Conservation (phyloP, 225 moss, liverwort and hornwort genomes). For the Antitrichia curtipendula region DNA sequence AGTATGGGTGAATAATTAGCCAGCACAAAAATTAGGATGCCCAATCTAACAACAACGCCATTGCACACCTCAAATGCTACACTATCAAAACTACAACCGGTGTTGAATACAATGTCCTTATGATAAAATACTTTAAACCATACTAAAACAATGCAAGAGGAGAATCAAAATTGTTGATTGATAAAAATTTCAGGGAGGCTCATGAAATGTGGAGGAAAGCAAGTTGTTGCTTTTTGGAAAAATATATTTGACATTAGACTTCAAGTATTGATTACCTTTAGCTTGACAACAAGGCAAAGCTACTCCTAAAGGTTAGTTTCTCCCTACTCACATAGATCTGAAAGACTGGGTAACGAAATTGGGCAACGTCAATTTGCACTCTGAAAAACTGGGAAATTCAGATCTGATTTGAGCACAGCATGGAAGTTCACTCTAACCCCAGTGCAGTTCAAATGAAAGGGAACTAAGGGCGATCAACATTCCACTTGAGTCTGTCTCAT, state of each 20-base stretch:
- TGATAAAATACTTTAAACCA: neutral
- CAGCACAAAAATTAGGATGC: neutral
- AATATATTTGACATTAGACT: neutral
- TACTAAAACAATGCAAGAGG: neutral
- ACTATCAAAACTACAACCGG: rapidly evolving
- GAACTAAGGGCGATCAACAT: neutral
- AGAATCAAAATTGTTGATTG: rapidly evolving
- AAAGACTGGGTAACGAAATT: neutral
- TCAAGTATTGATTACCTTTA: neutral
- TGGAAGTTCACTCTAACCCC: neutral
- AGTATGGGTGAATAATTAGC: neutral
- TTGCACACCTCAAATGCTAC: neutral
- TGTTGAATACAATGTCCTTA: neutral
- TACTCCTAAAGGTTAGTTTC: neutral
- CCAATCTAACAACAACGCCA: neutral
- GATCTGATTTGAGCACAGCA: neutral
- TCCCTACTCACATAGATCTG: no score
- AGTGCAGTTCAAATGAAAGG: neutral
- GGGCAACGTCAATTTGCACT: neutral
- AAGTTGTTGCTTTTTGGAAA: neutral
- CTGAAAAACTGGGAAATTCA: rapidly evolving
- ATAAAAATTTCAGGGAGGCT: rapidly evolving
- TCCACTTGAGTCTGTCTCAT: neutral
- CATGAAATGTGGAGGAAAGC: rapidly evolving
- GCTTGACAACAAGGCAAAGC: neutral